These are phyloP conservation scores for Salix caprea DNA, from an alignment of 345 rosid genomes.

Conservation along the genomic window DNA sequence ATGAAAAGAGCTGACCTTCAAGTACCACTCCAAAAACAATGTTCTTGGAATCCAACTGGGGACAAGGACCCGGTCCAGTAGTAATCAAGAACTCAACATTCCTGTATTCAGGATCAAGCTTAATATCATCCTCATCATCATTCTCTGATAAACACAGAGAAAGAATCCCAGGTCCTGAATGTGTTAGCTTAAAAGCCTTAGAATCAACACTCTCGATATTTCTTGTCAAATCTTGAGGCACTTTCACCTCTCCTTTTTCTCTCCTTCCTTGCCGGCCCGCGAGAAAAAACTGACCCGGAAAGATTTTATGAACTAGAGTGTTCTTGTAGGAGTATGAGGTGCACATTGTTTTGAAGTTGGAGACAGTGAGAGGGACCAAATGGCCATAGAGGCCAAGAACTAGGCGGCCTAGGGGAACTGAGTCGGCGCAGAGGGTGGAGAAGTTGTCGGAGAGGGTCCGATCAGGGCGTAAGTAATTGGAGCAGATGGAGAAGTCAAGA, in stretches of 20 bases:
- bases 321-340: slow-evolving; percentile 59
- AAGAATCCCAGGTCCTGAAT: slow-evolving; percentile 60
- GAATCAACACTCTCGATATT: slow-evolving; percentile 71
- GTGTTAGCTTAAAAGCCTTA: slow-evolving; percentile 55
- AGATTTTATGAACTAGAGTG: slow-evolving; percentile 73
- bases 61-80: slow-evolving; percentile 87
- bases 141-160: slow-evolving; percentile 81
- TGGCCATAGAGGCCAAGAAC: slow-evolving; percentile 76
- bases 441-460: slow-evolving; percentile 39
- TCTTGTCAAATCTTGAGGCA: slow-evolving; percentile 38
- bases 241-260: slow-evolving; percentile 53
- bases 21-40: slow-evolving; percentile 89
- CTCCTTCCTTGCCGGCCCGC: slow-evolving; percentile 74
- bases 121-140: slow-evolving; percentile 70
- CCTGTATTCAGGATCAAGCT: slow-evolving; percentile 66
- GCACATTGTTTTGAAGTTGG: slow-evolving; percentile 82
- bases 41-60: slow-evolving; percentile 66
- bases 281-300: slow-evolving; percentile 71
- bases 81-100: slow-evolving; percentile 89
- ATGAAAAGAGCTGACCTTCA: slow-evolving; percentile 46
- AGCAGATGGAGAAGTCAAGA: slow-evolving; percentile 84
- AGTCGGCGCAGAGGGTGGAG: slow-evolving; percentile 49
- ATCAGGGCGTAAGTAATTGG: slow-evolving; percentile 63
- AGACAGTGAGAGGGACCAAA: slow-evolving; percentile 67
- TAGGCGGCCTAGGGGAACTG: slow-evolving; percentile 67